Percentiles rank a stretch among this genome's conserved stretches.
Conservation (phyloP, 2,329 filamentous ascomycete genomes). For the Trichoderma sp. region DNA sequence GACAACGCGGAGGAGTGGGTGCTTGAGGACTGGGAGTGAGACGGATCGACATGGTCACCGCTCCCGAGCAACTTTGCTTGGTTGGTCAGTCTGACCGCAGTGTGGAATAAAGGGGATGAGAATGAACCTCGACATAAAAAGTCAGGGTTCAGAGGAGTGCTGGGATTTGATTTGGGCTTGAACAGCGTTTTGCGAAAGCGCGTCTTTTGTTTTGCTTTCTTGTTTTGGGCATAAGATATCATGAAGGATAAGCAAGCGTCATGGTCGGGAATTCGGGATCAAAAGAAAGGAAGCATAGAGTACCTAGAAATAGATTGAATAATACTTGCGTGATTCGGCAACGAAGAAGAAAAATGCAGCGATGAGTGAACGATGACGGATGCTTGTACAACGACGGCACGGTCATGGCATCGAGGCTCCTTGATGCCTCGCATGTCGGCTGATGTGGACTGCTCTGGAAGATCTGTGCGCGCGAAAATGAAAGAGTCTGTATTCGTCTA, state of each 20-base stretch:
- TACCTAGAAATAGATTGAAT: slow-evolving; percentile 19
- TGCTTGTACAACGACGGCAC: neutral
- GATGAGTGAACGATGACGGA: neutral
- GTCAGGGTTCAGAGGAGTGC: slow-evolving; percentile 12
- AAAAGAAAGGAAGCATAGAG: slow-evolving; percentile 14
- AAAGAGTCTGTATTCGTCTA: slow-evolving; percentile 22
- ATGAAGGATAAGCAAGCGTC: slow-evolving; percentile 20
- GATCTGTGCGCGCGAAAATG: neutral
- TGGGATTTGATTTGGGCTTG: slow-evolving; percentile 18
- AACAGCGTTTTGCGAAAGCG: slow-evolving; percentile 4
- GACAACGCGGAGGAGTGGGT: slow-evolving; percentile 67
- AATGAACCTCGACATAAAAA: neutral
- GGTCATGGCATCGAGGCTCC: slow-evolving; percentile 7
- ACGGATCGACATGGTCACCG: neutral
- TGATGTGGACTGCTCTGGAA: neutral
- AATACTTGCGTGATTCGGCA: slow-evolving; percentile 19
- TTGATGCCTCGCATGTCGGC: slow-evolving; percentile 4
- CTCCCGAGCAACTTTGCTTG: slow-evolving; percentile 26
- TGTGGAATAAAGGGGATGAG: neutral
- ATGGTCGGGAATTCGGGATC: slow-evolving; percentile 1
- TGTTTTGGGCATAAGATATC: slow-evolving; percentile 5
- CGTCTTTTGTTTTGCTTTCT: slow-evolving; percentile 6
- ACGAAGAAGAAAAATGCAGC: neutral
- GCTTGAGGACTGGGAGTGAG: slow-evolving; percentile 57
- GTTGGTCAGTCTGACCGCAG: neutral